phyloP scores from a whole-genome alignment of 176 grass and related monocot species.

The Neostapfia colusana region DNA sequence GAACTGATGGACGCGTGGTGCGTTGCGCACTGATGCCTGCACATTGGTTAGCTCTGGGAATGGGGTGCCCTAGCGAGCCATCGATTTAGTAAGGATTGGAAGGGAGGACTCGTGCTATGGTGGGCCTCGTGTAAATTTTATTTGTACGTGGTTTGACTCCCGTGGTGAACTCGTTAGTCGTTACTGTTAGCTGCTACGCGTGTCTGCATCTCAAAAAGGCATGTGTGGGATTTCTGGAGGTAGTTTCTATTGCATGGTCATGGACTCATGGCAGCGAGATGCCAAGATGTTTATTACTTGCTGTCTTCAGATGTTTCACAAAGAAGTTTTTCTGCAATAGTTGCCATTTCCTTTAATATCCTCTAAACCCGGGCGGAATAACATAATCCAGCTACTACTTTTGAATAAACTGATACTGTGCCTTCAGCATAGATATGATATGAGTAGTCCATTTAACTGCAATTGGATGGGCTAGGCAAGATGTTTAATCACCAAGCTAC shows the following conservation, averaged over 20 bases:
- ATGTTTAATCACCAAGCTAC: background rate
- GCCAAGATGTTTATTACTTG: slow-evolving; percentile 17
- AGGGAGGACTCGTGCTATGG: background rate
- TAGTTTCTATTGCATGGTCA: background rate
- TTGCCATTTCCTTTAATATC: too few relatives aligned
- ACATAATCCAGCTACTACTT: background rate
- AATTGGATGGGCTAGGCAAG: background rate
- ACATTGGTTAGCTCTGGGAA: background rate
- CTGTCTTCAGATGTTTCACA: background rate
- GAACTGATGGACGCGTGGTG: background rate
- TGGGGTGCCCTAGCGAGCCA: background rate
- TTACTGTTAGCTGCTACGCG: background rate
- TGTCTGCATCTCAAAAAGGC: background rate
- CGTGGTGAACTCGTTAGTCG: background rate
- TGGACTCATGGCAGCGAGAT: too few relatives aligned
- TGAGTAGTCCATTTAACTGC: background rate
- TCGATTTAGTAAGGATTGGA: background rate
- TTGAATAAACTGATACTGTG: background rate
- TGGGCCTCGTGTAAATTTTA: background rate
- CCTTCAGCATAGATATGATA: background rate
- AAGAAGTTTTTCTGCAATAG: background rate
- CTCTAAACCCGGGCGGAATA: too few relatives aligned
- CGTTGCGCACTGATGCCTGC: background rate
- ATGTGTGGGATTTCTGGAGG: background rate
- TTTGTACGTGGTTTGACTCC: background rate